phyloP scores from a whole-genome alignment of 345 rosid genomes.

The Jatropha curcas region DNA sequence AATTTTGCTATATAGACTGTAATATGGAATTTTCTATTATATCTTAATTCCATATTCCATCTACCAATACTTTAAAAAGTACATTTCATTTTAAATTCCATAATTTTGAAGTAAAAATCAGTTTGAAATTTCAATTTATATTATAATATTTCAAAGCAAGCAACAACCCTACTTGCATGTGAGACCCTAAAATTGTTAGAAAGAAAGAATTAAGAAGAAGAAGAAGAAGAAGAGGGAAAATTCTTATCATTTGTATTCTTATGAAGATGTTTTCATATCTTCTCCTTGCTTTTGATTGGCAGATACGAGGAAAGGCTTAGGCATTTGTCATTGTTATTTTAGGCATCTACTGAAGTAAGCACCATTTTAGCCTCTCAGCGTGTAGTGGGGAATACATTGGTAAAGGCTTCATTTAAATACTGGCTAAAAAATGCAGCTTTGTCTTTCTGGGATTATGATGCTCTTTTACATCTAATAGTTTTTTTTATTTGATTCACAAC shows the following conservation, averaged over 20 bases:
- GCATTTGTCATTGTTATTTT: slow-evolving; percentile 3
- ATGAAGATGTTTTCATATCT: slow-evolving; percentile 18
- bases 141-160: no score
- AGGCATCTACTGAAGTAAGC: background rate
- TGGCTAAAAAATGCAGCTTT: background rate
- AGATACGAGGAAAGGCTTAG: slow-evolving; percentile 62
- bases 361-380: background rate
- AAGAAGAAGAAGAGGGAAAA: background rate
- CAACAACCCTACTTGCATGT: no score
- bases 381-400: background rate
- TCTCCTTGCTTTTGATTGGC: slow-evolving; percentile 26
- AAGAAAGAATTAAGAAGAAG: background rate
- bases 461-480: background rate
- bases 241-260: background rate
- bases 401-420: background rate
- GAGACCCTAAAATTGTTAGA: background rate
- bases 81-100: no score
- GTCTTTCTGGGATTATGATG: background rate
- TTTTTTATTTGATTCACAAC: background rate
- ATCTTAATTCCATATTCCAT: no score
- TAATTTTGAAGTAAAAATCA: no score
- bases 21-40: no score
- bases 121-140: no score
- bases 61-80: no score
- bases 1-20: no score